Evolutionary conservation across 768 basidiomycete species (phyloP).

Genomic region (Suillus brevipes): DNA sequence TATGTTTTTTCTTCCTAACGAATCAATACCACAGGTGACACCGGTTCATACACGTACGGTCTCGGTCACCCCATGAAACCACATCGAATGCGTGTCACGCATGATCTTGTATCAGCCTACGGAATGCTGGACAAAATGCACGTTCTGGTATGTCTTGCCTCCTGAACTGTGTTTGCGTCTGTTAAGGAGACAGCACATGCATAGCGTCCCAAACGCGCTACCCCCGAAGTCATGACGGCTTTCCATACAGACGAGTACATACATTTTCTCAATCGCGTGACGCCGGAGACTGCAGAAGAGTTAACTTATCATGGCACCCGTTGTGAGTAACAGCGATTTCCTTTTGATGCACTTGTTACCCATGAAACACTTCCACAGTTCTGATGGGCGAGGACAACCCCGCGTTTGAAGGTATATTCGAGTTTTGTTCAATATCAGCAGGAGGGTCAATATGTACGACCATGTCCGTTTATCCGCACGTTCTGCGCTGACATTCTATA

Average conservation of each 20-base stretch:
- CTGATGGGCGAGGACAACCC: constrained; percentile 92
- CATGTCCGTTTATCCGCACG: neutral
- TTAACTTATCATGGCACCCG: constrained; percentile 81
- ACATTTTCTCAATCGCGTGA: constrained; percentile 84
- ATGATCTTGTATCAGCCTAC: constrained; percentile 88
- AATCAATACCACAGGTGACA: constrained; percentile 50
- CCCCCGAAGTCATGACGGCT: constrained; percentile 77
- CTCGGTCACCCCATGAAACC: constrained; percentile 95
- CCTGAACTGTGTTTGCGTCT: neutral
- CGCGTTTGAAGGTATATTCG: constrained; percentile 93
- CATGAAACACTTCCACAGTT: constrained; percentile 33
- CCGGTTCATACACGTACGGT: constrained; percentile 79
- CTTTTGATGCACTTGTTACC: neutral
- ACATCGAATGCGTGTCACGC: constrained; percentile 90
- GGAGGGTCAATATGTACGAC: constrained; percentile 89
- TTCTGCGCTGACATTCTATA: constrained; percentile 28
- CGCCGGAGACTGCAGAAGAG: constrained; percentile 87
- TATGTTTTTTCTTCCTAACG: constrained; percentile 4
- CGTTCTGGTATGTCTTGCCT: constrained; percentile 61
- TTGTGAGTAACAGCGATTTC: constrained; percentile 52
- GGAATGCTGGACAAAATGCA: constrained; percentile 95
- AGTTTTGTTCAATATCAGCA: constrained; percentile 95
- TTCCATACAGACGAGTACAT: constrained; percentile 99
- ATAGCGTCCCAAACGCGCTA: constrained; percentile 70
- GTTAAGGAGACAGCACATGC: neutral